Conservation (phyloP, 2,329 filamentous ascomycete genomes). For the Aspergillus fischeri region DNA sequence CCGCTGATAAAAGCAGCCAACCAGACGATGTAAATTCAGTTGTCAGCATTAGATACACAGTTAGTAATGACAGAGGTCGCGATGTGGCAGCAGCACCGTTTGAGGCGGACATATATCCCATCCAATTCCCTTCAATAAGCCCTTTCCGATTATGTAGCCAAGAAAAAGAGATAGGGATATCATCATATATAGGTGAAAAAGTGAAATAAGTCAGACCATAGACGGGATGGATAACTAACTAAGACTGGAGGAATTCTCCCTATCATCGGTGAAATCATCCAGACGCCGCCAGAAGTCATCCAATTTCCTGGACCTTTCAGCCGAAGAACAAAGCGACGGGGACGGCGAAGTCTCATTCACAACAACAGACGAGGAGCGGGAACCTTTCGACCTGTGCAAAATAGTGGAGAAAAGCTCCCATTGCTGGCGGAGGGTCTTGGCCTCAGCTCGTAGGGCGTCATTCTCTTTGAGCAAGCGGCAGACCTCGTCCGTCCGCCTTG, state of each 20-base stretch:
- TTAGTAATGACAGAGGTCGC: not conserved
- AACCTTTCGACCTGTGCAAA: not conserved
- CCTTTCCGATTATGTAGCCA: not conserved
- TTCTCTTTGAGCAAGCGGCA: conserved; percentile 1
- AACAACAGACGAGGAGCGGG: not conserved
- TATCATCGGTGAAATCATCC: not conserved
- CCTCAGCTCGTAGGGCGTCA: not conserved
- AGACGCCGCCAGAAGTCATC: not conserved
- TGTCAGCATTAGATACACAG: not conserved
- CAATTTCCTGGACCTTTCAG: not conserved
- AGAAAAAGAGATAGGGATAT: not conserved
- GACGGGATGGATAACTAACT: not conserved
- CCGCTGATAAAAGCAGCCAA: not conserved
- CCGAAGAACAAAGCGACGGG: not conserved
- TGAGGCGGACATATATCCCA: too few species aligned
- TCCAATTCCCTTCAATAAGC: too few species aligned
- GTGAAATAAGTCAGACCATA: not conserved
- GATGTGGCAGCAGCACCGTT: too few species aligned
- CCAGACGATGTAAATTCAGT: not conserved
- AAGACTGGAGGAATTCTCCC: not conserved
- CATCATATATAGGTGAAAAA: not conserved
- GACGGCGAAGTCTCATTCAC: not conserved
- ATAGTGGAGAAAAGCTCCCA: conserved; percentile 1
- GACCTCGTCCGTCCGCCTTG: not conserved
- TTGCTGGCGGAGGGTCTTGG: not conserved